phyloP scores from a whole-genome alignment of 2,329 filamentous ascomycete genomes.

The Scedosporium apiospermum region DNA sequence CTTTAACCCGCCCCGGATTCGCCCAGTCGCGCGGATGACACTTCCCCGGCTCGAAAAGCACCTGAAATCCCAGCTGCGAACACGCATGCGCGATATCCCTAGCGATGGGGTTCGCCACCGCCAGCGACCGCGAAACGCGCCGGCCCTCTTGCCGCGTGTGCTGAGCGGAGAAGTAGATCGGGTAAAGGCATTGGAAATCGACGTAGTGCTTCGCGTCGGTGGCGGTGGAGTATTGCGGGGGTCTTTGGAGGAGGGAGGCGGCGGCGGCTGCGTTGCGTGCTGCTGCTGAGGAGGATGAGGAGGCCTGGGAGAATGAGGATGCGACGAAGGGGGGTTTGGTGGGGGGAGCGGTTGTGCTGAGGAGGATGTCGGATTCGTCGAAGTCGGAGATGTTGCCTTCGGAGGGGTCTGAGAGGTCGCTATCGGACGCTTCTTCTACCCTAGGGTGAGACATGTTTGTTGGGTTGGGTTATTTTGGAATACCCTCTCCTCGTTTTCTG shows the following conservation, averaged over 20 bases:
- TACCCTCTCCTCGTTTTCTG: too few species aligned
- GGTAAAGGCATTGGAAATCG: constrained; percentile 83
- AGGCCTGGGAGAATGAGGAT: constrained; percentile 13
- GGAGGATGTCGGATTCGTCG: constrained; percentile 46
- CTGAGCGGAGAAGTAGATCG: constrained; percentile 79
- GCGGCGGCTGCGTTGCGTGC: constrained; percentile 20
- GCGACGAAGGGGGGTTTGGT: constrained; percentile 24
- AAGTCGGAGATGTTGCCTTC: constrained; percentile 72
- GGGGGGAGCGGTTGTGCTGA: constrained; percentile 45
- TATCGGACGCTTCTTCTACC: constrained; percentile 88
- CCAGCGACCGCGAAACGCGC: constrained; percentile 62
- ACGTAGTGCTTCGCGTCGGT: constrained; percentile 52
- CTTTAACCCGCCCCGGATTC: constrained; percentile 83
- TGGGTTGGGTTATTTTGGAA: background rate
- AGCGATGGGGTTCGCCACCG: constrained; percentile 77
- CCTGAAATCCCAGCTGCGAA: constrained; percentile 57
- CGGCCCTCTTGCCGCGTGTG: constrained; percentile 66
- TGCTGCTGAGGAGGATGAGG: constrained; percentile 13
- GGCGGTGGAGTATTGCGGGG: constrained; percentile 13
- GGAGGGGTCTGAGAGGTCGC: constrained; percentile 71
- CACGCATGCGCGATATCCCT: constrained; percentile 84
- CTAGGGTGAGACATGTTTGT: constrained; percentile 67
- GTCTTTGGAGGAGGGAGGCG: constrained; percentile 22
- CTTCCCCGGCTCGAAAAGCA: constrained; percentile 84
- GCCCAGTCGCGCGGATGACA: constrained; percentile 95